Percentiles rank a stretch among this genome's conserved stretches.
These are phyloP conservation scores for Pseudotsuga menziesii DNA, from an alignment of 75 land plant genomes.

Conservation along the genomic window DNA sequence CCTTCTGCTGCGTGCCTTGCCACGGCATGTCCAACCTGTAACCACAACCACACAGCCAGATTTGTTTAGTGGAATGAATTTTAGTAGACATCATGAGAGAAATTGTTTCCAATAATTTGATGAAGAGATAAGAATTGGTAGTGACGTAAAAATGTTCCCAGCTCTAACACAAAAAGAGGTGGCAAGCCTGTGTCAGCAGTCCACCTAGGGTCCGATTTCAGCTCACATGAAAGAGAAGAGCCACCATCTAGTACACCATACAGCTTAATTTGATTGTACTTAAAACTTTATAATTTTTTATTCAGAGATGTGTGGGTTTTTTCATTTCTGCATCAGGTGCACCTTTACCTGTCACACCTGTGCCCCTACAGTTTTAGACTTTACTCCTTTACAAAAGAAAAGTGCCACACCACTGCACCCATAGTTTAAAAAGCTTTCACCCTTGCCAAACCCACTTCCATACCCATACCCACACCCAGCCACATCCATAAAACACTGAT, in stretches of 20 bases:
- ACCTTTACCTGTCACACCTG: too few relatives aligned
- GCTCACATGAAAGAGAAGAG: background rate
- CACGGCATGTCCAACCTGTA: conserved; percentile 88
- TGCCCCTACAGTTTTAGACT: too few relatives aligned
- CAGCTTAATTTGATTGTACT: background rate
- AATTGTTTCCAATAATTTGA: background rate
- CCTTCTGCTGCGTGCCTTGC: conserved; percentile 89
- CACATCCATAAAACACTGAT: too few relatives aligned
- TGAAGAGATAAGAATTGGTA: conserved; percentile 1
- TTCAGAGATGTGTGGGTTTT: too few relatives aligned
- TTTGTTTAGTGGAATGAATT: background rate
- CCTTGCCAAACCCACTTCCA: too few relatives aligned
- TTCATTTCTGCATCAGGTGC: too few relatives aligned
- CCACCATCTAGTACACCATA: background rate
- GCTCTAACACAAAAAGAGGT: background rate
- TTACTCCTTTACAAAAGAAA: too few relatives aligned
- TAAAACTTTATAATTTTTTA: background rate
- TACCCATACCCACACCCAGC: too few relatives aligned
- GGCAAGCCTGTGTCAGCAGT: background rate
- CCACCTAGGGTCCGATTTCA: background rate
- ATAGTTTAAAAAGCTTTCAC: too few relatives aligned
- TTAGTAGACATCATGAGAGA: background rate
- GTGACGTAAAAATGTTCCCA: background rate
- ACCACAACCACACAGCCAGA: background rate
- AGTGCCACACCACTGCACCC: too few relatives aligned